Conservation (phyloP, 805 yeast species). For the Kuraishia ogatae region DNA sequence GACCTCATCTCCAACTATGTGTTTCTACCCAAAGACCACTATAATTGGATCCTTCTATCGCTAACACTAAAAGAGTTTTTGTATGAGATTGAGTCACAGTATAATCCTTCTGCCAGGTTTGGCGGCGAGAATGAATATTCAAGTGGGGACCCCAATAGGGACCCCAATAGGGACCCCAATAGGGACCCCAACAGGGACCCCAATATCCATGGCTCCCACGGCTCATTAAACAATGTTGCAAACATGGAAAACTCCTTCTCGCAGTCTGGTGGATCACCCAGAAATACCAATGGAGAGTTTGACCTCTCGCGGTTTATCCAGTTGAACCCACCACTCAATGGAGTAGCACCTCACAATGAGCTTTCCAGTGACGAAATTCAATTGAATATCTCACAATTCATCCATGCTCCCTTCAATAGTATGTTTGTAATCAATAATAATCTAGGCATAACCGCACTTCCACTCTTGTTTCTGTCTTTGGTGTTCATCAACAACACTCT, state of each 20-base stretch:
- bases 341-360: constrained; percentile 3
- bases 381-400: constrained; percentile 12
- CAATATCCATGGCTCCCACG: too few relatives aligned
- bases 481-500: constrained; percentile 17
- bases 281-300: constrained; percentile 14
- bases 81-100: constrained; percentile 14
- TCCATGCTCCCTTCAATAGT: constrained; percentile 9
- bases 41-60: constrained; percentile 35
- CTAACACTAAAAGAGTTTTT: constrained; percentile 39
- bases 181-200: too few relatives aligned
- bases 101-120: not conserved
- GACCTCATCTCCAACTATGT: constrained; percentile 41
- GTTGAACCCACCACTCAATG: constrained; percentile 6
- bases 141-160: too few relatives aligned
- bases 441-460: constrained; percentile 41
- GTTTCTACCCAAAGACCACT: constrained; percentile 27
- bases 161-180: too few relatives aligned
- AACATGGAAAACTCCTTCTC: too few relatives aligned
- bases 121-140: constrained; percentile 2
- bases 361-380: constrained; percentile 12
- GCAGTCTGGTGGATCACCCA: too few relatives aligned
- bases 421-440: constrained; percentile 35
- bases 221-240: too few relatives aligned
- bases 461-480: constrained; percentile 31
- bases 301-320: constrained; percentile 11